Evolutionary conservation across 139 green algal genomes (phyloP).

Genomic region (Chlorella sp.): DNA sequence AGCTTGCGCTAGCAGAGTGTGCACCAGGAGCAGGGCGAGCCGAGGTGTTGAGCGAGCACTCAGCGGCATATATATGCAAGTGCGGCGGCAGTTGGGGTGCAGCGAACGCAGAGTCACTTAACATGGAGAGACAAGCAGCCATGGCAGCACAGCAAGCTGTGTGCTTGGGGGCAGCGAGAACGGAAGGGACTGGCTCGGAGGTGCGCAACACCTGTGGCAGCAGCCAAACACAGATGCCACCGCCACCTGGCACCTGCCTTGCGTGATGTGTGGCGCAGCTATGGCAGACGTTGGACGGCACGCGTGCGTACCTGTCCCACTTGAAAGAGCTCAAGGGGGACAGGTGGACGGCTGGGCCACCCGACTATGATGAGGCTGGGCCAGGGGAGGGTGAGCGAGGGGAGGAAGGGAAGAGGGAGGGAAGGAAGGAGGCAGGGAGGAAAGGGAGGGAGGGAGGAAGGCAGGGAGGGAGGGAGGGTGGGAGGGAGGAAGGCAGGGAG

Average conservation of each 20-base stretch:
- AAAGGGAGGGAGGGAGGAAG: too few species aligned
- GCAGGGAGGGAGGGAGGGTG: too few species aligned
- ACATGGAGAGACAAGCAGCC: too few species aligned
- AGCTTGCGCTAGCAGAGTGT: neutral
- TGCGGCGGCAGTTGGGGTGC: too few species aligned
- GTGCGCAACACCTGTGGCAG: neutral
- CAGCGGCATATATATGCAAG: too few species aligned
- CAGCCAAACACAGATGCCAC: too few species aligned
- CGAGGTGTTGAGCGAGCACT: too few species aligned
- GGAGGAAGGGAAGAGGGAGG: neutral
- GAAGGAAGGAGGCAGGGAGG: too few species aligned
- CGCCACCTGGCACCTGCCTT: neutral
- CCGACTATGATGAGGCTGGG: neutral
- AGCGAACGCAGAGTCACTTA: too few species aligned
- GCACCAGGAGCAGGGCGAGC: too few species aligned
- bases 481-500: too few species aligned
- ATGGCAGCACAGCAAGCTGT: neutral
- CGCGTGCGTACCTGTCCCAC: neutral
- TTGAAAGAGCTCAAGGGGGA: neutral
- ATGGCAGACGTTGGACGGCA: conserved; percentile 5
- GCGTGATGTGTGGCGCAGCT: neutral
- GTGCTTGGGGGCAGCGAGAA: neutral
- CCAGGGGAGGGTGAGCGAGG: neutral
- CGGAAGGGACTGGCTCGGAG: neutral
- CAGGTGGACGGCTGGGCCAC: neutral